Base-by-base conservation (phyloP, 768 basidiomycete genomes). In the Leccinum sublutescens region DNA sequence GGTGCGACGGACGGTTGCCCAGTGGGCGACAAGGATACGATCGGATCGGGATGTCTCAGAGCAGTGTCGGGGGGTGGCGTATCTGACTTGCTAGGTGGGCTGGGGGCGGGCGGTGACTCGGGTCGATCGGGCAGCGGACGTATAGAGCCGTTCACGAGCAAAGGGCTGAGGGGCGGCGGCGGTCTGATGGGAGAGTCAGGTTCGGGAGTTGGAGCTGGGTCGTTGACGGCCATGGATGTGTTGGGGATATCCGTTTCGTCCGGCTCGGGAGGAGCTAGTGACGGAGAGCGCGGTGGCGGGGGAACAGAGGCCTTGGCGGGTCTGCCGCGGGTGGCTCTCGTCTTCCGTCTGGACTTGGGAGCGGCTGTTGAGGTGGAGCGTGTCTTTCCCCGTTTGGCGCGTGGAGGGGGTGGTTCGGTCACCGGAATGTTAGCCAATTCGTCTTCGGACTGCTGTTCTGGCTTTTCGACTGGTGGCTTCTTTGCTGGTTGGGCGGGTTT, bases 401-500 rank as follows among this genome's bases (percentile, higher is more conserved):
- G 66, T 0, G 65, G 17, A 31, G 57, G 55, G 5, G 58, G 60
- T 3, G 61, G 61, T 1, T 63, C 67, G 2, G 66, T 25, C 17
- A 71, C 23, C 7, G 38, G 34, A 4, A 59, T 31, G 2, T 51
- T 61, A 1, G 63, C 60, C 2, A 60, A 34, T 43, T 68, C 64
- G 33, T 76, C 74, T 33, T 75, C 70, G 1, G 71, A 52, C 58
- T 52, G 50, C 2, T 62, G 60, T 21, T 64, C 66, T 25, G 14
- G 23, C 3, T 17, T 33, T 3, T 53, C 47, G 47, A 23, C 55
- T 2, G 31, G 55, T 23, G 31, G 66, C 50, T 71, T 70, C 57
- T 79, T 71, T 12, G 47, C 54, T 63, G 65, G 48, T 54, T 62
- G 64, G 54, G 70, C 73, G 12, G 71, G 66, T 55, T 71, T 75